Percentiles rank a stretch among this genome's conserved stretches.
Conservation (phyloP, 163 green algal species). For the Volvox carteri region DNA sequence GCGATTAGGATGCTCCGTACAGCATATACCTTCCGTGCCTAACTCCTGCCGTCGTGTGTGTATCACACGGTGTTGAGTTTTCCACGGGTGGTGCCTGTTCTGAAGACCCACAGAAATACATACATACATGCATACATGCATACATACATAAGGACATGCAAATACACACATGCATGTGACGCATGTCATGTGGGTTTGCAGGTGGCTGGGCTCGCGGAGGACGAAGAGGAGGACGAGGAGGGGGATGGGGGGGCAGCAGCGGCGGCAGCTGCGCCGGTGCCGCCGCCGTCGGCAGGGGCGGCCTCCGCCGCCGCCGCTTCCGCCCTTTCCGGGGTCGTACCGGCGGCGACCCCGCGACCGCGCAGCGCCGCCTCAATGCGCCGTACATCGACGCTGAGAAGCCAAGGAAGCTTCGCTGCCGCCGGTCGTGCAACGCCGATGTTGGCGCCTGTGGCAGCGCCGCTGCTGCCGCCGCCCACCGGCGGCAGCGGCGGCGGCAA, state of each 20-base stretch:
- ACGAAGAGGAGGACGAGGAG: constrained; percentile 34
- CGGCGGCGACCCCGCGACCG: not conserved
- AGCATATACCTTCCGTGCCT: not conserved
- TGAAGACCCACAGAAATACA: not conserved
- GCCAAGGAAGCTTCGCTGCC: not conserved
- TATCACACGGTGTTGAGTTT: not conserved
- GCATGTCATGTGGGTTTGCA: not conserved
- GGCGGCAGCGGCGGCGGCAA: not conserved
- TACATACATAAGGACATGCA: not conserved
- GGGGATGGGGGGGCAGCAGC: not conserved
- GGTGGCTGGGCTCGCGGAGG: constrained; percentile 14
- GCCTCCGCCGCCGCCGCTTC: not conserved
- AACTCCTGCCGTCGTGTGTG: not conserved
- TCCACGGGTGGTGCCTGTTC: too few species aligned
- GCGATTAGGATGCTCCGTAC: not conserved
- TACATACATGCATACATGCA: not conserved
- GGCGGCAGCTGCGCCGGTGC: not conserved
- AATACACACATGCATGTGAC: too few species aligned
- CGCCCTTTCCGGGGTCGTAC: not conserved
- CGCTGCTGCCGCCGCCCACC: not conserved
- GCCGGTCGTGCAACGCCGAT: not conserved
- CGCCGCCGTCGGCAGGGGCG: too few species aligned
- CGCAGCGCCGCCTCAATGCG: not conserved
- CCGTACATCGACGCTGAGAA: not conserved
- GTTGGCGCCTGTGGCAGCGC: not conserved